phyloP scores from a whole-genome alignment of 306 rosid species.

The Carpinus viminea region DNA sequence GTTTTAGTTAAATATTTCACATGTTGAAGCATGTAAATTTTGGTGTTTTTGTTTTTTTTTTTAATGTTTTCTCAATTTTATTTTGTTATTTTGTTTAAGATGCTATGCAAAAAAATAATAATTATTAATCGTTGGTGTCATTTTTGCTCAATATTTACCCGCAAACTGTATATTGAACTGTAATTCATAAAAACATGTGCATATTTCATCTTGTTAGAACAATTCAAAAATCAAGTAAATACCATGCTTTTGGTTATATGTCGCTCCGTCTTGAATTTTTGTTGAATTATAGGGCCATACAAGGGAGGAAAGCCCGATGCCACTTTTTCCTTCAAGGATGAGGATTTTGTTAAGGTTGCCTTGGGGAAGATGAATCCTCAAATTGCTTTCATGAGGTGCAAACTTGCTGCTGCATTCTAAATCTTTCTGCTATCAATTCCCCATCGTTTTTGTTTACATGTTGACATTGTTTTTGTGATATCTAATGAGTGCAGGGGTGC shows the following conservation, averaged over 20 bases:
- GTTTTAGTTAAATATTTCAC: too few relatives aligned
- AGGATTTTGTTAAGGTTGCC: constrained; percentile 86
- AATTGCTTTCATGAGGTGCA: constrained; percentile 87
- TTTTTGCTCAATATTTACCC: background rate
- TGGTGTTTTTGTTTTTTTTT: too few relatives aligned
- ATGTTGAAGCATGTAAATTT: too few relatives aligned
- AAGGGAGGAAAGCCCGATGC: constrained; percentile 95
- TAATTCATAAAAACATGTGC: background rate
- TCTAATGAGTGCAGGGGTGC: constrained; percentile 60
- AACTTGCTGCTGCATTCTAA: background rate
- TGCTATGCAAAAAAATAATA: too few relatives aligned
- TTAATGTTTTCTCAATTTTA: background rate
- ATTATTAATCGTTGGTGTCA: background rate
- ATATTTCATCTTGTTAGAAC: background rate
- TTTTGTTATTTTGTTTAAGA: too few relatives aligned
- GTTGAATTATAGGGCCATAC: constrained; percentile 55
- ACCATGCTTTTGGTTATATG: background rate
- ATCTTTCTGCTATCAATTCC: background rate
- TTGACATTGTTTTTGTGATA: constrained; percentile 6
- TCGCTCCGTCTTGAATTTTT: background rate
- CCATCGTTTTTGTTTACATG: constrained; percentile 9
- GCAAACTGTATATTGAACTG: background rate
- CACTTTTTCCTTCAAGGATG: constrained; percentile 81
- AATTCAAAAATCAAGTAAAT: background rate
- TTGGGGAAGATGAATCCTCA: constrained; percentile 90